Conservation (phyloP, 1,139 yeast genomes). For the Hansenula anomala region DNA sequence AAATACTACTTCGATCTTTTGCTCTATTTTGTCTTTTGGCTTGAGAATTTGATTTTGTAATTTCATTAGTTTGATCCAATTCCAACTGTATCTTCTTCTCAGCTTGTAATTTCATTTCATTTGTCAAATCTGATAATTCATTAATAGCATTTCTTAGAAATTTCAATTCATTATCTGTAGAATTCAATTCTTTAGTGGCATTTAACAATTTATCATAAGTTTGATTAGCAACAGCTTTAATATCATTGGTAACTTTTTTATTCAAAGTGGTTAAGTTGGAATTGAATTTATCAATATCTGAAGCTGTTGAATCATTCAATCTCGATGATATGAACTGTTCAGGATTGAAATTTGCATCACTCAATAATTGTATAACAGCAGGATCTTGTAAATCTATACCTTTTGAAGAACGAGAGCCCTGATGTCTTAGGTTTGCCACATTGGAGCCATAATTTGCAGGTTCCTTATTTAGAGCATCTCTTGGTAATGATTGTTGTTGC, state of each 20-base stretch:
- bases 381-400: constrained; percentile 19
- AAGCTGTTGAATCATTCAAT: constrained; percentile 62
- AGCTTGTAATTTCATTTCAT: constrained; percentile 68
- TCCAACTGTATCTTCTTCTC: constrained; percentile 49
- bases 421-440: neutral
- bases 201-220: constrained; percentile 70
- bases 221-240: constrained; percentile 60
- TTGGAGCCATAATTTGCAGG: neutral
- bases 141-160: constrained; percentile 55
- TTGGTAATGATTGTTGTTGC: too few species aligned
- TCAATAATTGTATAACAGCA: constrained; percentile 19
- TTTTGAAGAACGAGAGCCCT: too few species aligned
- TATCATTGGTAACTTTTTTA: constrained; percentile 52
- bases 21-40: constrained; percentile 17
- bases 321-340: constrained; percentile 47
- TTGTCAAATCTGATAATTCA: constrained; percentile 58
- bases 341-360: constrained; percentile 40
- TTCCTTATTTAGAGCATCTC: too few species aligned
- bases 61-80: constrained; percentile 15
- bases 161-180: constrained; percentile 61
- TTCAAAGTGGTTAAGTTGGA: constrained; percentile 51
- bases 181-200: constrained; percentile 60
- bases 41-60: constrained; percentile 11
- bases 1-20: constrained; percentile 63
- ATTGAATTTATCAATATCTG: constrained; percentile 69